phyloP scores from a whole-genome alignment of 306 rosid genomes.

The Begonia loranthoides region DNA sequence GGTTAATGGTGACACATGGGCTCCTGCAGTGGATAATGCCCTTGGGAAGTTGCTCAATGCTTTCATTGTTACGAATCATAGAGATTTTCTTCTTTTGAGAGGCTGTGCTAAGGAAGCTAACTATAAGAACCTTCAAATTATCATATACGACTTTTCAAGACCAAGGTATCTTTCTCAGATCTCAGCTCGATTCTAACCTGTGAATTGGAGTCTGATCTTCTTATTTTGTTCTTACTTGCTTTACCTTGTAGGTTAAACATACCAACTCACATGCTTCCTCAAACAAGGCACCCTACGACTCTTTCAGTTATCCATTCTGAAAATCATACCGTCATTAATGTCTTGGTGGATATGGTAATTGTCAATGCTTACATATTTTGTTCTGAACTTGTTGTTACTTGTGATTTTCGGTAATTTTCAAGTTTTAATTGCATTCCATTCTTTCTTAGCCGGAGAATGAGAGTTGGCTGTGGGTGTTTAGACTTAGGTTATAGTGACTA shows the following conservation, averaged over 20 bases:
- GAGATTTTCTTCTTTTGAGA: slow-evolving; percentile 68
- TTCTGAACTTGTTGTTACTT: neutral
- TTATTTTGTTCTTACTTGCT: slow-evolving; percentile 7
- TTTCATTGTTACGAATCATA: slow-evolving; percentile 77
- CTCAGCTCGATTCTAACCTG: neutral
- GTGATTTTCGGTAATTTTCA: slow-evolving; percentile 1
- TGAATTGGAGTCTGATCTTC: slow-evolving; percentile 6
- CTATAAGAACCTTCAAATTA: slow-evolving; percentile 45
- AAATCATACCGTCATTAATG: slow-evolving; percentile 63
- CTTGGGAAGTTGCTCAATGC: slow-evolving; percentile 78
- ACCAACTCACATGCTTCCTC: slow-evolving; percentile 76
- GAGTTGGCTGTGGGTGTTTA: too few species aligned
- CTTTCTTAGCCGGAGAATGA: too few species aligned
- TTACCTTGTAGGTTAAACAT: slow-evolving; percentile 45
- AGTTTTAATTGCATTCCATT: too few species aligned
- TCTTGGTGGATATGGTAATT: slow-evolving; percentile 68
- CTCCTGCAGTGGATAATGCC: slow-evolving; percentile 63
- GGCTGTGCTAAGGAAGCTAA: slow-evolving; percentile 63
- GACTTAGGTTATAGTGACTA: too few species aligned
- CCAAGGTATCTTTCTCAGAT: slow-evolving; percentile 39
- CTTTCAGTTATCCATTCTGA: slow-evolving; percentile 56
- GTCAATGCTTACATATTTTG: neutral
- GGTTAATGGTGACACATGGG: slow-evolving; percentile 65
- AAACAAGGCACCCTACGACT: slow-evolving; percentile 60
- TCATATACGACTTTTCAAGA: slow-evolving; percentile 78